Conservation (phyloP, 2,329 filamentous ascomycete species). For the Ambrosiella beaveri region DNA sequence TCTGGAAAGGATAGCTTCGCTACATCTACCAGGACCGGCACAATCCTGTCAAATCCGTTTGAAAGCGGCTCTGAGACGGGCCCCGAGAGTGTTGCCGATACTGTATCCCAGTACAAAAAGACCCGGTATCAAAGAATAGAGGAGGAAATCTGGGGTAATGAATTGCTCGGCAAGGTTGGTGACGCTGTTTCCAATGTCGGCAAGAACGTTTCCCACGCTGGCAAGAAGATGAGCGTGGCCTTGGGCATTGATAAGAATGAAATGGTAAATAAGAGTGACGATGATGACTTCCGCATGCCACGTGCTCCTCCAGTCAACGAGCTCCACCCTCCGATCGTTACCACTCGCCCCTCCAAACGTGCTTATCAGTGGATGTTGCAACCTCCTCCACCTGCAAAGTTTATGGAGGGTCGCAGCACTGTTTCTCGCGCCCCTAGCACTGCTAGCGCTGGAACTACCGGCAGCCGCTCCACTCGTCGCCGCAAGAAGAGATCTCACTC, state of each 20-base stretch:
- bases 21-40: conserved; percentile 22
- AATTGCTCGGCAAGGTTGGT: conserved; percentile 20
- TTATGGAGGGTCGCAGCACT: conserved; percentile 76
- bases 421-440: conserved; percentile 46
- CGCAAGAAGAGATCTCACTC: conserved; percentile 16
- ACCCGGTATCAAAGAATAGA: conserved; percentile 74
- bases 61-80: conserved; percentile 12
- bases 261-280: conserved; percentile 32
- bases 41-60: conserved; percentile 44
- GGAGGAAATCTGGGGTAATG: conserved; percentile 66
- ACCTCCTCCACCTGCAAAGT: conserved; percentile 70
- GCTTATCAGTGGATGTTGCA: conserved; percentile 85
- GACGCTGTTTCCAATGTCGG: conserved; percentile 13
- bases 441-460: conserved; percentile 21
- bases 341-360: conserved; percentile 49
- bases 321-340: conserved; percentile 69
- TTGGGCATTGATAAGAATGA: conserved; percentile 35
- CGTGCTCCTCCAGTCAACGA: conserved; percentile 66
- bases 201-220: conserved; percentile 30
- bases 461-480: conserved; percentile 9
- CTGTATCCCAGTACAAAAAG: conserved; percentile 13
- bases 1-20: conserved; percentile 12
- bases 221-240: conserved; percentile 34
- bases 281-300: conserved; percentile 45
- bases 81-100: conserved; percentile 9